phyloP scores from a whole-genome alignment of 176 grass and related monocot genomes.

The Carex kokanica region DNA sequence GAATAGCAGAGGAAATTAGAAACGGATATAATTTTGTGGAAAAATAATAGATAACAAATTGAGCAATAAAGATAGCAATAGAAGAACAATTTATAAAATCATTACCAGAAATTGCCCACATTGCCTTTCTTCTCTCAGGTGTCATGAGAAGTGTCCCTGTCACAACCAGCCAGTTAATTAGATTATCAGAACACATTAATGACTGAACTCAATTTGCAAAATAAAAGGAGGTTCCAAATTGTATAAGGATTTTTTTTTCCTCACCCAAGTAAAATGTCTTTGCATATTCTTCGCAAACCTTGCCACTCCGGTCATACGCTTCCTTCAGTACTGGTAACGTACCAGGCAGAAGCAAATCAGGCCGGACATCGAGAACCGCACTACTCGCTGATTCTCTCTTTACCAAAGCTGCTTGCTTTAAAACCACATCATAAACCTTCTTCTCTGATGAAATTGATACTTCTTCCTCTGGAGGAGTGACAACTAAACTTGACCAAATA shows the following conservation, averaged over 20 bases:
- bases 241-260: not conserved
- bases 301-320: conserved; percentile 65
- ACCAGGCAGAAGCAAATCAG: conserved; percentile 31
- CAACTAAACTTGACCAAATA: conserved; percentile 23
- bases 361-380: not conserved
- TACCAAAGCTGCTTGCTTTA: conserved; percentile 71
- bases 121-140: conserved; percentile 69
- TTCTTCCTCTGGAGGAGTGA: conserved; percentile 32
- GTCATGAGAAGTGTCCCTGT: conserved; percentile 94
- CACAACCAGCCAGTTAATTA: not conserved
- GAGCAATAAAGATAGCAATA: not conserved
- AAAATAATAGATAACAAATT: not conserved
- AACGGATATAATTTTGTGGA: not conserved
- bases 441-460: conserved; percentile 42
- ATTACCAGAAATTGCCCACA: conserved; percentile 94
- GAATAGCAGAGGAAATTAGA: not conserved
- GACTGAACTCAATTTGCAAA: conserved; percentile 14
- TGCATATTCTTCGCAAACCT: conserved; percentile 85
- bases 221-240: not conserved
- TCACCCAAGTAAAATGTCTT: conserved; percentile 96
- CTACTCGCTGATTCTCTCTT: conserved; percentile 8
- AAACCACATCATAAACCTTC: conserved; percentile 68
- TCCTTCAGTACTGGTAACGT: conserved; percentile 35
- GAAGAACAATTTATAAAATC: not conserved
- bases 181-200: conserved; percentile 13